Conservation (phyloP, 2,329 filamentous ascomycete species). For the Bipolaris oryzae region DNA sequence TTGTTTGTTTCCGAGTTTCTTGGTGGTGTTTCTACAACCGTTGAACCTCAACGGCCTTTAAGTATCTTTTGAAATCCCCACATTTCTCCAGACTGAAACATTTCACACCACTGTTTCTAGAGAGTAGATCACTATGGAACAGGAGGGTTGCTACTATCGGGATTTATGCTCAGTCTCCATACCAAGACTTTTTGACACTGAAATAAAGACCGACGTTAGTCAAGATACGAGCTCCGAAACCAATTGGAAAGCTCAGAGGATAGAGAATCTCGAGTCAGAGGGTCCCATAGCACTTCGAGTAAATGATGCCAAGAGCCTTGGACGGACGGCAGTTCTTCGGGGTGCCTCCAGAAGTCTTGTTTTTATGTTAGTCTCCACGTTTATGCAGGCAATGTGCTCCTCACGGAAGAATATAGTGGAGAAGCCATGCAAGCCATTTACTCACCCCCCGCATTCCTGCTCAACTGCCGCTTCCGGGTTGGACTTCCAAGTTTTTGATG, state of each 20-base stretch:
- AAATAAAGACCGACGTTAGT: not conserved
- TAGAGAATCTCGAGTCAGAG: not conserved
- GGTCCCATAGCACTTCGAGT: constrained; percentile 3
- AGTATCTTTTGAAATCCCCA: constrained; percentile 1
- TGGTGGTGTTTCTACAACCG: not conserved
- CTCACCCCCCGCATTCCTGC: not conserved
- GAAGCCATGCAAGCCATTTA: not conserved
- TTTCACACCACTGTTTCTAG: not conserved
- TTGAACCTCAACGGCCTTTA: not conserved
- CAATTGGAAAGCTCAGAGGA: not conserved
- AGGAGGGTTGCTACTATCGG: not conserved
- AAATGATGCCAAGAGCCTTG: constrained; percentile 6
- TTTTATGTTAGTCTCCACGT: not conserved
- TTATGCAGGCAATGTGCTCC: not conserved
- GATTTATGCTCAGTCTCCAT: not conserved
- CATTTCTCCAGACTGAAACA: not conserved
- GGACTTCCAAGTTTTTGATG: not conserved
- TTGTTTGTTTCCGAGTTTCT: not conserved
- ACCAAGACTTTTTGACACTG: not conserved
- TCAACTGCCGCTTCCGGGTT: constrained; percentile 1
- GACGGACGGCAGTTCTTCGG: constrained; percentile 2
- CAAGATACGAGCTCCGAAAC: not conserved
- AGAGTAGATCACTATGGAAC: not conserved
- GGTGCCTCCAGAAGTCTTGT: not conserved
- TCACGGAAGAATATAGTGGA: constrained; percentile 4